Percentiles rank a stretch among this genome's conserved stretches.
Evolutionary conservation across 2,329 filamentous ascomycete genomes (phyloP).

Genomic region (Chaetomium globosum): DNA sequence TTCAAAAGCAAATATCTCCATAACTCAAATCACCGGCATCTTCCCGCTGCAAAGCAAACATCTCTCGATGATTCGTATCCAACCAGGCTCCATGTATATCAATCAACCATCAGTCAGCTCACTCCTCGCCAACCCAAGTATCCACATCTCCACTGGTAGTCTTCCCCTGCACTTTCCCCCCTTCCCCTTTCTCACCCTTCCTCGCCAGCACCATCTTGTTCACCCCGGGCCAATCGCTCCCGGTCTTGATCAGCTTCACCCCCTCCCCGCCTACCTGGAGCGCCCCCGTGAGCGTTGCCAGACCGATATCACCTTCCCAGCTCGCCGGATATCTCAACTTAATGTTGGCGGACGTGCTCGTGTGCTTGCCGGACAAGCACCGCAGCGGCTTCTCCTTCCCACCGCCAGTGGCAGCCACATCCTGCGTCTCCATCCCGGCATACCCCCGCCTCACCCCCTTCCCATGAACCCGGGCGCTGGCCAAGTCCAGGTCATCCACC

Average conservation of each 20-base stretch:
- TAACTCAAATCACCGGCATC: too few relatives aligned
- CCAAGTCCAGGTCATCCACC: slow-evolving; percentile 36
- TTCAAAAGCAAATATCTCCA: background rate
- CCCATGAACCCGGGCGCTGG: background rate
- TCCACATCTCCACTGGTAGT: slow-evolving; percentile 29
- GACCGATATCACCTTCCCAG: slow-evolving; percentile 53
- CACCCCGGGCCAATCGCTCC: slow-evolving; percentile 41
- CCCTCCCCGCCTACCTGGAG: slow-evolving; percentile 49
- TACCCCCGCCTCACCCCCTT: background rate
- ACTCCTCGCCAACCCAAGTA: slow-evolving; percentile 29
- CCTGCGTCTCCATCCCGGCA: background rate
- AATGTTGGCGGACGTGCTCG: slow-evolving; percentile 50
- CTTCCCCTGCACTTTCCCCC: slow-evolving; percentile 25
- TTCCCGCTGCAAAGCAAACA: too few relatives aligned
- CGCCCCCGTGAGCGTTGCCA: slow-evolving; percentile 47
- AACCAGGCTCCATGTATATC: background rate
- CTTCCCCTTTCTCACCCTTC: slow-evolving; percentile 47
- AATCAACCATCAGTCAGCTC: background rate
- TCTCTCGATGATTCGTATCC: background rate
- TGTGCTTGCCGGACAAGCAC: slow-evolving; percentile 51
- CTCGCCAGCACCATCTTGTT: slow-evolving; percentile 42
- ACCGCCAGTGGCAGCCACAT: background rate
- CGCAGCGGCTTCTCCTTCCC: background rate
- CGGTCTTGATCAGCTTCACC: slow-evolving; percentile 45
- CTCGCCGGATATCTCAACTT: slow-evolving; percentile 50